These are phyloP conservation scores for Paralagenidium karlingii DNA, from an alignment of 352 stramenopile genomes.

Conservation along the genomic window DNA sequence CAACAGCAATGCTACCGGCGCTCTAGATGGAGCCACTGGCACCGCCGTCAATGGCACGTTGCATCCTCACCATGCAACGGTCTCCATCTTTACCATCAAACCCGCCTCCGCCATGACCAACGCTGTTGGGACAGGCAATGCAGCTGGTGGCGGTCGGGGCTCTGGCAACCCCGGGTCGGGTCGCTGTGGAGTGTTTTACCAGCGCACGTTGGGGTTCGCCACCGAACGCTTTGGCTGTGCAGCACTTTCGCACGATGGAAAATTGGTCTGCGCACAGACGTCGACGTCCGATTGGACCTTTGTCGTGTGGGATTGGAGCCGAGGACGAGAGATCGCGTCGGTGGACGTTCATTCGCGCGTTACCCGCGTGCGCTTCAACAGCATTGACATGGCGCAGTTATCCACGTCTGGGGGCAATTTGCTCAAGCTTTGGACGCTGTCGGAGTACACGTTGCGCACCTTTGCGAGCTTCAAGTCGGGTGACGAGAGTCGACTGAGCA, in stretches of 20 bases:
- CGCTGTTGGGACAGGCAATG: not conserved
- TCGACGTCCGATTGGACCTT: slow-evolving; percentile 42
- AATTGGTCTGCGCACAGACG: slow-evolving; percentile 45
- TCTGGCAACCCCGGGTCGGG: not conserved
- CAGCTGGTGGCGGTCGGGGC: not conserved
- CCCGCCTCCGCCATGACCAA: not conserved
- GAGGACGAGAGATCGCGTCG: slow-evolving; percentile 39
- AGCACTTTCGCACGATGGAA: slow-evolving; percentile 52
- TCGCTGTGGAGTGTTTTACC: slow-evolving; percentile 11
- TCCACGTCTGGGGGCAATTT: slow-evolving; percentile 54
- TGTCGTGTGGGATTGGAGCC: slow-evolving; percentile 67
- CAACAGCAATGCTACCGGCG: slow-evolving; percentile 8
- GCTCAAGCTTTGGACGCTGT: slow-evolving; percentile 65
- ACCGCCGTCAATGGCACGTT: not conserved
- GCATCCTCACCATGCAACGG: slow-evolving; percentile 14
- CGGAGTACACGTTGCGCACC: slow-evolving; percentile 50
- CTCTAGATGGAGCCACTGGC: not conserved
- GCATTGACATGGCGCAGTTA: slow-evolving; percentile 64
- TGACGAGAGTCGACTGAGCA: slow-evolving; percentile 30
- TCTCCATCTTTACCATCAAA: slow-evolving; percentile 20
- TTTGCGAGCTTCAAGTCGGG: slow-evolving; percentile 68
- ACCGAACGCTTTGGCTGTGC: slow-evolving; percentile 36
- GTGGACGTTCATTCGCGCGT: slow-evolving; percentile 58
- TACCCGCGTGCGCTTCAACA: slow-evolving; percentile 60
- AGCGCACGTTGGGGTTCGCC: slow-evolving; percentile 26